Conservation (phyloP, 352 stramenopile species). For the Pythium aristosporum region DNA sequence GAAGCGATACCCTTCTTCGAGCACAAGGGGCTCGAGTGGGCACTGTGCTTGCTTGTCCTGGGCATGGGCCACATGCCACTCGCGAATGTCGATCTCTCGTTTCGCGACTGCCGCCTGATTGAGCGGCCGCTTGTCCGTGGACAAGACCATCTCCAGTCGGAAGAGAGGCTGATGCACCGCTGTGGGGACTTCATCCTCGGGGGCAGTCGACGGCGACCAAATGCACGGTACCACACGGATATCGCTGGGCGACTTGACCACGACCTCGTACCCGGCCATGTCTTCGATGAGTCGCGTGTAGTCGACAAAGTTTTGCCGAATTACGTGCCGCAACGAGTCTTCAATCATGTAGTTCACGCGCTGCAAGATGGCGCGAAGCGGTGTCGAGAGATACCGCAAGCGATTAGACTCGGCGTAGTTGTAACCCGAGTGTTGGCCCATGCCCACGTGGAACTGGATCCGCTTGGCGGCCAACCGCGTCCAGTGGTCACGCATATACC, state of each 20-base stretch:
- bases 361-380: constrained; percentile 57
- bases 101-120: constrained; percentile 58
- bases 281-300: constrained; percentile 71
- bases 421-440: constrained; percentile 53
- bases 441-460: constrained; percentile 65
- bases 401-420: constrained; percentile 69
- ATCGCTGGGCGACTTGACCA: constrained; percentile 46
- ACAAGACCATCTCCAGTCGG: constrained; percentile 72
- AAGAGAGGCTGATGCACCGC: constrained; percentile 65
- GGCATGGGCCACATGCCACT: constrained; percentile 57
- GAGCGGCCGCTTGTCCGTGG: constrained; percentile 43
- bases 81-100: constrained; percentile 53
- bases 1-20: constrained; percentile 62
- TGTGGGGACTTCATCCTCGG: neutral
- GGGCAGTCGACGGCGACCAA: neutral
- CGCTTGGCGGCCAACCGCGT: constrained; percentile 67
- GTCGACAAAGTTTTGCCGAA: constrained; percentile 64
- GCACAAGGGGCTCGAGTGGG: constrained; percentile 45
- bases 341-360: constrained; percentile 85
- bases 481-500: constrained; percentile 81
- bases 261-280: constrained; percentile 62
- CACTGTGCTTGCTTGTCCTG: constrained; percentile 54
- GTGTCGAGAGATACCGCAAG: constrained; percentile 60
- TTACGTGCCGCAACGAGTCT: constrained; percentile 60
- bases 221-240: constrained; percentile 31